Conservation (phyloP, 2,329 filamentous ascomycete species). For the Leptosphaerulina australis region DNA sequence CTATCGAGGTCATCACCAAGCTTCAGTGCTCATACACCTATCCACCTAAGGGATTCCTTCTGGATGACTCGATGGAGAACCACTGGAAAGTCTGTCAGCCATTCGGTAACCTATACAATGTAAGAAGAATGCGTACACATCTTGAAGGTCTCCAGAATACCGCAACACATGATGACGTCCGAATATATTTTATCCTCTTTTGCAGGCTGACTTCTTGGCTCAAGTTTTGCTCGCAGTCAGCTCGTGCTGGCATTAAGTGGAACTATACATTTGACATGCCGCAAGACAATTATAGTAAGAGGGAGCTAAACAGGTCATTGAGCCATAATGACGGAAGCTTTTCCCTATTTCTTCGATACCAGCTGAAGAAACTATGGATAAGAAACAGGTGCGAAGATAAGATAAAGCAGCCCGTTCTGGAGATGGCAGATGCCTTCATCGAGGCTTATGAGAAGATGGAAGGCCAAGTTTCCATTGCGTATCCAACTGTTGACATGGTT, state of each 20-base stretch:
- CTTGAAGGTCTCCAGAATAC: not conserved
- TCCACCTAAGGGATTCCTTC: conserved; percentile 22
- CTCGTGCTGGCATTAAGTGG: conserved; percentile 1
- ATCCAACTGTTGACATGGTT: not conserved
- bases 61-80: conserved; percentile 21
- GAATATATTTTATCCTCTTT: conserved; percentile 8
- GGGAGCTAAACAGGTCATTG: not conserved
- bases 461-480: not conserved
- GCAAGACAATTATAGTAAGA: not conserved
- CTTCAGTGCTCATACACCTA: conserved; percentile 19
- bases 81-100: conserved; percentile 32
- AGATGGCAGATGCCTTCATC: conserved; percentile 14
- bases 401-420: conserved; percentile 4
- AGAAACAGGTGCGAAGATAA: conserved; percentile 7
- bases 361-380: conserved; percentile 2
- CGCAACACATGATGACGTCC: not conserved
- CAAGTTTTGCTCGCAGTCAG: not conserved
- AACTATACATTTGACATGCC: conserved; percentile 10
- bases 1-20: conserved; percentile 16
- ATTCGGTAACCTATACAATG: conserved; percentile 34
- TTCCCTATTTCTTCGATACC: not conserved
- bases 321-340: not conserved
- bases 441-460: conserved; percentile 5
- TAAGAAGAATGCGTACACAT: not conserved
- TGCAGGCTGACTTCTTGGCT: conserved; percentile 10